Evolutionary conservation across 176 grass and related monocot genomes (phyloP).

Genomic region (Paspalum vaginatum): DNA sequence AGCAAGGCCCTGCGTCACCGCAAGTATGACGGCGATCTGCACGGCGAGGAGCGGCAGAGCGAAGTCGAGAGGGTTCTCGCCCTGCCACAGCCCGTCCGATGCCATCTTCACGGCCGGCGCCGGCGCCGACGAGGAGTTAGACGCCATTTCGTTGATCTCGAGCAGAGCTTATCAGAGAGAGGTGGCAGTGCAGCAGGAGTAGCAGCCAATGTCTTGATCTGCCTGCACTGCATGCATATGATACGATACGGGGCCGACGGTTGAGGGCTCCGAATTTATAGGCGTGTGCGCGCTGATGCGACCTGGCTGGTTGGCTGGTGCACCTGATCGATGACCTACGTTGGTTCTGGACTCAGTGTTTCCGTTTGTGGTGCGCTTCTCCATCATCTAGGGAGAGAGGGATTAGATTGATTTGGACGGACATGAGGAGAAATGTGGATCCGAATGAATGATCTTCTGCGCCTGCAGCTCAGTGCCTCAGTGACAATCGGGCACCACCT

Average conservation of each 20-base stretch:
- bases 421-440: neutral
- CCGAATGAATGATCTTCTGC: neutral
- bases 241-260: too few species aligned
- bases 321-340: constrained; percentile 44
- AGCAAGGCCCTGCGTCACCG: constrained; percentile 43
- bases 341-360: neutral
- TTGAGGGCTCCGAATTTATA: constrained; percentile 41
- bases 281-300: neutral
- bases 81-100: constrained; percentile 64
- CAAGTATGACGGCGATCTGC: constrained; percentile 49
- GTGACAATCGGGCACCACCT: too few species aligned
- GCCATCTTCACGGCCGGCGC: constrained; percentile 42
- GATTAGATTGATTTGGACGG: neutral
- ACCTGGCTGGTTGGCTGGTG: constrained; percentile 33
- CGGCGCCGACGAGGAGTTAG: constrained; percentile 1
- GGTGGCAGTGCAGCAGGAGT: too few species aligned
- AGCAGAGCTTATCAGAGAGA: too few species aligned
- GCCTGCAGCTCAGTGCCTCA: neutral
- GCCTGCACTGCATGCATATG: neutral
- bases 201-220: neutral
- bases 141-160: neutral
- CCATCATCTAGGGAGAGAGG: neutral
- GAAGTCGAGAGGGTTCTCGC: constrained; percentile 55
- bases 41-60: constrained; percentile 49
- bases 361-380: constrained; percentile 25